Evolutionary conservation across 371 early-diverging fungal genomes (phyloP), one percentile per base, ranked within the genome.

Genomic region (Funneliformis caledonium): DNA sequence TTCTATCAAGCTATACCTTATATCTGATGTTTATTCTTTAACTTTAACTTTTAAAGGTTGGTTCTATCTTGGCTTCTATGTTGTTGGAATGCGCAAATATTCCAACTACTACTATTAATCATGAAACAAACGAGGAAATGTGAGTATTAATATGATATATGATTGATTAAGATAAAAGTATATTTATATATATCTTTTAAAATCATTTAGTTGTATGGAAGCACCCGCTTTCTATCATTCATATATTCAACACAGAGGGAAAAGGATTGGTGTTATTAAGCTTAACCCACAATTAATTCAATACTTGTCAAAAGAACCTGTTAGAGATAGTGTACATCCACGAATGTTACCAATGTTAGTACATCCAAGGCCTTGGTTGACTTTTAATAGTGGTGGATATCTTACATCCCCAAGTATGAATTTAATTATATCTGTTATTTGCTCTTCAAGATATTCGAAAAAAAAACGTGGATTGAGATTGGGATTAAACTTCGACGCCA

Each of bases 341-440:
- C 92, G 95, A 59, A 84, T 93, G 42, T 87, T 99, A 47, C 99
- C 99, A 31, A 99, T 99, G 99, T 84, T 99, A 62, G 94, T 97
- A 2, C 92, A 92, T 48, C 99, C 99, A 67, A 91, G 92, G 0
- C 97, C 98, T 9, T 99, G 99, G 99, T 80, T 97, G n/a, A 90
- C 93, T 0, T 93, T 91, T 82, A 92, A 93, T 62, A 88, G 91
- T 10, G 99, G 99, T 68, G 99, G 98, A 8, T 98, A 97, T 82
- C 85, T 97, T n/a, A 91, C 90, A 19, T 88, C 91, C 26, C 88
- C 91, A 76, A 81, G 69, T 81, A 76, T 22, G 43, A 52, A 43
- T 14, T 56, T 56, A 56, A 59, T 7, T 59, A 16, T 16, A 59
- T 59, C 4, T n/a, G 11, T n/a, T 52, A 22, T 72, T 72, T 59